Percentiles rank a stretch among this genome's conserved stretches.
These are phyloP conservation scores for Ganoderma sinense DNA, from an alignment of 1,284 basidiomycete genomes.

Conservation along the genomic window DNA sequence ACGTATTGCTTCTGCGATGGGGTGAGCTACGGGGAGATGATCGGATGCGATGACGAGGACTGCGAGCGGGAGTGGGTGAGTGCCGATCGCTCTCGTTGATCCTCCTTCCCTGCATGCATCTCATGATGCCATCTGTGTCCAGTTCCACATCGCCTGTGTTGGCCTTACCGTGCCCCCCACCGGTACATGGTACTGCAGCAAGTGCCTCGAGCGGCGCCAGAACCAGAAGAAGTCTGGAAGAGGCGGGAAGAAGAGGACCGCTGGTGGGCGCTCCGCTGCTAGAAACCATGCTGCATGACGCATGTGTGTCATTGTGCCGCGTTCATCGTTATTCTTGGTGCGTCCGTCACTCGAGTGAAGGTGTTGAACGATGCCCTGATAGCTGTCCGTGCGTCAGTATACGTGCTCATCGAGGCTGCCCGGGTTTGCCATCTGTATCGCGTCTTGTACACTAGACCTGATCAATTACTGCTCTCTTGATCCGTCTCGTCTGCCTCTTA, in stretches of 20 bases:
- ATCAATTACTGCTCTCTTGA: conserved; percentile 3
- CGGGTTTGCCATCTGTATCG: conserved; percentile 9
- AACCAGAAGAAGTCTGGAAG: conserved; percentile 49
- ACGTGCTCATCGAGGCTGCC: not conserved
- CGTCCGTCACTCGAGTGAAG: not conserved
- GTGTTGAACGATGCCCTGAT: not conserved
- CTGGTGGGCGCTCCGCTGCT: conserved; percentile 21
- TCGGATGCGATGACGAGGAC: conserved; percentile 91
- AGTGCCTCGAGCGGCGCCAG: conserved; percentile 62
- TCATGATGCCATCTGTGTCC: conserved; percentile 20
- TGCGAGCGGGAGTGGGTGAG: conserved; percentile 96
- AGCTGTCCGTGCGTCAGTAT: conserved; percentile 2
- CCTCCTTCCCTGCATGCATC: not conserved
- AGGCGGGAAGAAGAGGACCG: conserved; percentile 55
- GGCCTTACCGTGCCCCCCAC: conserved; percentile 76
- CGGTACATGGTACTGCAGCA: conserved; percentile 86
- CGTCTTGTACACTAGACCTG: conserved; percentile 19
- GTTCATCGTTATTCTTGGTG: conserved; percentile 12
- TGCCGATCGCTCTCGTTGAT: conserved; percentile 32
- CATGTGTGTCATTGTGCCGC: not conserved
- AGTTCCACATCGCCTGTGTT: conserved; percentile 90
- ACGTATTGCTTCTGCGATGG: conserved; percentile 92
- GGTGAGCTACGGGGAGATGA: conserved; percentile 95
- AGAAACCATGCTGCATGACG: conserved; percentile 21
- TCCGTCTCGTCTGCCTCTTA: not conserved